Conservation (phyloP, 2,329 filamentous ascomycete species). For the Fusarium sororula region DNA sequence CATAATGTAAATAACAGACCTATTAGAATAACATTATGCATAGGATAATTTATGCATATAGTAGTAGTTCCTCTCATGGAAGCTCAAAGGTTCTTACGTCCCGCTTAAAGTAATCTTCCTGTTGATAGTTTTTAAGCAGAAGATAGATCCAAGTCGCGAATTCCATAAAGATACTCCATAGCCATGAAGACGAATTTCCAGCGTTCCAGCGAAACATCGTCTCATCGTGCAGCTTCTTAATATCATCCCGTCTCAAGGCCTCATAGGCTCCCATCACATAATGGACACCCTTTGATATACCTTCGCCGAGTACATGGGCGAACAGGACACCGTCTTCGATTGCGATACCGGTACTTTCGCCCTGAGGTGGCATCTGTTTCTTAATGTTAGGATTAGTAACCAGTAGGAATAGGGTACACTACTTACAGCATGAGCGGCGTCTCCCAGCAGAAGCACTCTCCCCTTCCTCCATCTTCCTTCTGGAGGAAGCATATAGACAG, state of each 20-base stretch:
- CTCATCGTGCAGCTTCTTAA: background rate
- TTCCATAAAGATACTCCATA: background rate
- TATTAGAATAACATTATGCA: no score
- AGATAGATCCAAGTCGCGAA: background rate
- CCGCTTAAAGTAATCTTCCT: background rate
- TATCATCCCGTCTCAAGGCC: background rate
- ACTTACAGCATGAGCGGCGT: background rate
- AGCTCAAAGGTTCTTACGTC: background rate
- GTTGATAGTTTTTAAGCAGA: background rate
- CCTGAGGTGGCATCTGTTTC: background rate
- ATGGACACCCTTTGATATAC: accelerated
- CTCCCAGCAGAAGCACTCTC: background rate
- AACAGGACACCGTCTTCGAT: background rate
- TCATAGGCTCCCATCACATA: background rate
- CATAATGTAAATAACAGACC: accelerated
- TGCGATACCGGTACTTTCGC: background rate
- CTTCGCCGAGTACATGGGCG: background rate
- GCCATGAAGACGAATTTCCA: background rate
- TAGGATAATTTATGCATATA: accelerated
- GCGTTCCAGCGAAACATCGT: background rate
- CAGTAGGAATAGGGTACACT: accelerated
- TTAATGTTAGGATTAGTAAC: accelerated
- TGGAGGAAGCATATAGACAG: background rate
- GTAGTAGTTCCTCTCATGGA: background rate
- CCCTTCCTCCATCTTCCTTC: background rate